Evolutionary conservation across 2,329 filamentous ascomycete genomes (phyloP).

Genomic region (Colletotrichum sp.): DNA sequence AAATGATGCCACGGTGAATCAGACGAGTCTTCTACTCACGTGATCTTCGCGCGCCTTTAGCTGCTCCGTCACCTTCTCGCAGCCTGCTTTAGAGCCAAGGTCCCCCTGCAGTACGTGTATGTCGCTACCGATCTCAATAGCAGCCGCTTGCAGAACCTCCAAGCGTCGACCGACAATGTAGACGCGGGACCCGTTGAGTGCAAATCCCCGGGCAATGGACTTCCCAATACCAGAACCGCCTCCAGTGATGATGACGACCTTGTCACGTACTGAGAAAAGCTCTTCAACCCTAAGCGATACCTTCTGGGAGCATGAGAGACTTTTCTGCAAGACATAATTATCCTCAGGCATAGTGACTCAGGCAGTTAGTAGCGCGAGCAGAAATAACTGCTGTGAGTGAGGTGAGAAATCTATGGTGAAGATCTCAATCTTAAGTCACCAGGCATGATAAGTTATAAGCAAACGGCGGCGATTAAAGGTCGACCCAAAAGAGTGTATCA

Average conservation of each 20-base stretch:
- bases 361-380: neutral
- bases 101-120: conserved; percentile 29
- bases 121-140: conserved; percentile 23
- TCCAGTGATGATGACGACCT: conserved; percentile 46
- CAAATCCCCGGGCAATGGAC: conserved; percentile 45
- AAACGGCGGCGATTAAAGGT: no score
- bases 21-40: conserved; percentile 4
- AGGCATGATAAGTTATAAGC: no score
- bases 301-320: conserved; percentile 18
- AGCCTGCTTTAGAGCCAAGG: conserved; percentile 26
- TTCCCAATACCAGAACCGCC: conserved; percentile 50
- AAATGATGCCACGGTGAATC: neutral
- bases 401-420: no score
- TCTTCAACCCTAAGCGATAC: conserved; percentile 27
- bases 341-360: neutral
- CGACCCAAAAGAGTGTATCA: no score
- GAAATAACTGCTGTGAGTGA: neutral
- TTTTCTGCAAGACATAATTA: neutral
- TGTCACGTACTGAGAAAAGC: conserved; percentile 39
- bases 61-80: conserved; percentile 24
- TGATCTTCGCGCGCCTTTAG: conserved; percentile 24
- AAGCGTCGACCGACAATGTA: conserved; percentile 47
- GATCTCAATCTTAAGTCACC: no score
- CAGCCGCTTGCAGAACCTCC: conserved; percentile 43
- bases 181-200: conserved; percentile 48